Evolutionary conservation across 306 rosid species (phyloP).

Genomic region (Quercus dentata): DNA sequence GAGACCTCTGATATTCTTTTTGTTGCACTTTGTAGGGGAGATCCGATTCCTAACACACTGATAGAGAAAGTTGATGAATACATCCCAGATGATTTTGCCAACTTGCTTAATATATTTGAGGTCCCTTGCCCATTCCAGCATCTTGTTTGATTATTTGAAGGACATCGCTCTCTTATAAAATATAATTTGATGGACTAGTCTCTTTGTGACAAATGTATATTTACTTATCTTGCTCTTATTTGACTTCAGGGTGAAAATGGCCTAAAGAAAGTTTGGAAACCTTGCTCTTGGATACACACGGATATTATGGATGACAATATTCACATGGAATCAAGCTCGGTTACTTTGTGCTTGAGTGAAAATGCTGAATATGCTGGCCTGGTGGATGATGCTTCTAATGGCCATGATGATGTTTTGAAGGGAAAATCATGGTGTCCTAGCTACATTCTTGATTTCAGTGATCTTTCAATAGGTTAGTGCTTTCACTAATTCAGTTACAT

Average conservation of each 20-base stretch:
- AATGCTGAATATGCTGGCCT: conserved; percentile 25
- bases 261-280: conserved; percentile 38
- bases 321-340: conserved; percentile 63
- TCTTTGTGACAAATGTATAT: background rate
- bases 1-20: conserved; percentile 23
- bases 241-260: conserved; percentile 58
- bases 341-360: conserved; percentile 33
- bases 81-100: conserved; percentile 62
- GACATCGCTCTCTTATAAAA: background rate
- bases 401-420: conserved; percentile 25
- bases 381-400: conserved; percentile 35
- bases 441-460: conserved; percentile 89
- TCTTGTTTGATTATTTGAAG: background rate
- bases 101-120: conserved; percentile 51
- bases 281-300: conserved; percentile 81
- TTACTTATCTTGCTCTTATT: conserved; percentile 13
- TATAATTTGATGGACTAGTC: background rate
- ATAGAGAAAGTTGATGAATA: conserved; percentile 75
- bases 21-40: conserved; percentile 64
- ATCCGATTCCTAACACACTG: conserved; percentile 69
- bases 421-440: conserved; percentile 74
- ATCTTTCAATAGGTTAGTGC: conserved; percentile 77
- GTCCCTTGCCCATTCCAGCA: conserved; percentile 35
- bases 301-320: conserved; percentile 96
- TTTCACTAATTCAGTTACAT: conserved; percentile 14